phyloP scores from a whole-genome alignment of 345 rosid species.

The Arabidopsis arenosa region DNA sequence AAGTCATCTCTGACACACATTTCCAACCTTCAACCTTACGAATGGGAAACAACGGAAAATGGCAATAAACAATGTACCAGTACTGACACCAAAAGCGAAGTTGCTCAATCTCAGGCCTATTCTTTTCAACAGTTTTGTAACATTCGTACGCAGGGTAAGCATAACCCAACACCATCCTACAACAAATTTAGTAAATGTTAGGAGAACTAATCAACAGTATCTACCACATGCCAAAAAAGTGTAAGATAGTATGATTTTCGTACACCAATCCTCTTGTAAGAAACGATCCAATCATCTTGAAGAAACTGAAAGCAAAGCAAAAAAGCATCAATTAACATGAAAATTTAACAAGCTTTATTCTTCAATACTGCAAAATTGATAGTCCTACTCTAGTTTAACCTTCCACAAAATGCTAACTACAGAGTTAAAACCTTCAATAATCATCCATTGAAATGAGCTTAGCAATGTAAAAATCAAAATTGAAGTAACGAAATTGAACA shows the following conservation, averaged over 20 bases:
- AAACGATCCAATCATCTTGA: slow-evolving; percentile 63
- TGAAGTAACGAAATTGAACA: slow-evolving; percentile 21
- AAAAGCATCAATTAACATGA: slow-evolving; percentile 7
- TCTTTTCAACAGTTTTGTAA: slow-evolving; percentile 68
- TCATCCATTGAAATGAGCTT: slow-evolving; percentile 11
- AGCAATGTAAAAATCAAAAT: neutral
- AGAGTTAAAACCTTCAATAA: neutral
- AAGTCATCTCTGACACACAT: neutral
- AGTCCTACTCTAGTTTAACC: neutral
- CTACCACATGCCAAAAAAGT: neutral
- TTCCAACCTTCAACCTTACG: neutral
- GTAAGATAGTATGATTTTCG: slow-evolving; percentile 23
- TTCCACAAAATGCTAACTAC: neutral
- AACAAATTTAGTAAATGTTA: neutral
- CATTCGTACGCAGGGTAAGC: slow-evolving; percentile 87
- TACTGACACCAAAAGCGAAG: slow-evolving; percentile 87
- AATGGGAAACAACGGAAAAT: neutral
- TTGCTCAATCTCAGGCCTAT: slow-evolving; percentile 53
- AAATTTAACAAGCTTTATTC: neutral
- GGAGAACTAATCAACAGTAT: slow-evolving; percentile 9
- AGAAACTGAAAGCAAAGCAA: slow-evolving; percentile 11
- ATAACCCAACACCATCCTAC: slow-evolving; percentile 74
- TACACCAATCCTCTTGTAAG: slow-evolving; percentile 74
- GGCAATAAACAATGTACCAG: slow-evolving; percentile 53
- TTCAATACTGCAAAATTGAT: neutral